phyloP scores from a whole-genome alignment of 1,284 basidiomycete genomes.

The Malassezia nana region DNA sequence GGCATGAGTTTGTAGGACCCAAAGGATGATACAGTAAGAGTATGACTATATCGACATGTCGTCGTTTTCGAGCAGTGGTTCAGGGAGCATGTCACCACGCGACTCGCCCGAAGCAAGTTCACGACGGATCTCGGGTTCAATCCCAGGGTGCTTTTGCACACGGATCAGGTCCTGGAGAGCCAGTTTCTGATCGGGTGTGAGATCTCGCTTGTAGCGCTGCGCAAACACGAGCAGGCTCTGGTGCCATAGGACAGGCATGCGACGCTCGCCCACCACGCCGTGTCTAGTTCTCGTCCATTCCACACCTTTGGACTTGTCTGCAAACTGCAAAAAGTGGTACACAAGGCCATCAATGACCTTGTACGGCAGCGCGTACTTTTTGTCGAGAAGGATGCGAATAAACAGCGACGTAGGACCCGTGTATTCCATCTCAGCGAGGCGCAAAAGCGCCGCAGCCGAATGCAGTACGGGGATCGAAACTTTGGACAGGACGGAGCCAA shows the following conservation, averaged over 20 bases:
- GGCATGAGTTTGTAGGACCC: not conserved
- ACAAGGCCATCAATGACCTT: conserved; percentile 95
- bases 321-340: conserved; percentile 91
- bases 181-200: conserved; percentile 95
- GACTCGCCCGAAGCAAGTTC: conserved; percentile 58
- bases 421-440: conserved; percentile 94
- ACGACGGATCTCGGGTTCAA: conserved; percentile 77
- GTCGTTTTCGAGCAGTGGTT: conserved; percentile 38
- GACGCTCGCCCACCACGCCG: conserved; percentile 24
- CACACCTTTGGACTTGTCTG: conserved; percentile 49
- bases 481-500: conserved; percentile 81
- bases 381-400: conserved; percentile 91
- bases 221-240: conserved; percentile 89
- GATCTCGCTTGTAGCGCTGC: conserved; percentile 92
- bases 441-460: conserved; percentile 85
- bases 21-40: conserved; percentile 2
- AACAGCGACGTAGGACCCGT: conserved; percentile 86
- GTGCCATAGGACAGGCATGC: conserved; percentile 85
- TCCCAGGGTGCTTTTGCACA: conserved; percentile 75
- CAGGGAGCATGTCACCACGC: conserved; percentile 50
- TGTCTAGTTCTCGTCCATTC: conserved; percentile 28
- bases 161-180: conserved; percentile 88
- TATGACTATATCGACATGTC: conserved; percentile 17
- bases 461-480: conserved; percentile 91
- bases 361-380: conserved; percentile 95